Evolutionary conservation across 352 stramenopile species (phyloP), one percentile per base, ranked within the genome.

Genomic region (Aphanomyces cochlioides): DNA sequence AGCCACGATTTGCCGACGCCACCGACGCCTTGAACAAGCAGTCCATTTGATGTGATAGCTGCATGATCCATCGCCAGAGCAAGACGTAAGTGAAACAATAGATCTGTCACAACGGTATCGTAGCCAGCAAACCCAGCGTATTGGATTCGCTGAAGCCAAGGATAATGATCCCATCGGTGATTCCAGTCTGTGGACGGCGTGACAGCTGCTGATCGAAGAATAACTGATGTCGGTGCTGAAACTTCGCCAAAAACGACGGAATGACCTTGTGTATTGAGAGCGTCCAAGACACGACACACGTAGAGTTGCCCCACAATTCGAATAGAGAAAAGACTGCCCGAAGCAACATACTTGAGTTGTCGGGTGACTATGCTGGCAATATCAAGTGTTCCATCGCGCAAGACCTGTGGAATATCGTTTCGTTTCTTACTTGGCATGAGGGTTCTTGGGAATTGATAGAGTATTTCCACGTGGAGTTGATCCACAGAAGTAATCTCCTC

Each of bases 1-100:
- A 77, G 74, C 1, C 85, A 67, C 19, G 86, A 85, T 64, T 92
- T 93, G 48, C 86, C 86, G 12, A 89, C 80, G 19, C 86, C 86
- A 53, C 77, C 60, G n/a, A 84, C 83, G 41, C 86, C 86, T 37
- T 80, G 80, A 13, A 90, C 73, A 17, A 93, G 73, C 13, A 92
- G 34, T 0, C 86, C 84, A 21, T 87, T 77, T 21, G 79, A 84
- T 5, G 74, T 66, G 7, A 82, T 77, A 5, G 76, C 59, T 1
- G 74, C 72, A 38, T 68, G 38, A 1, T 28, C 48, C 19, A 40
- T 28, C 15, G 66, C 19, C 47, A 87, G 36, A 8, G 82, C 72
- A 13, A 92, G 73, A 17, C 78, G 77, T 6, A 89, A 59, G 40
- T 88, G 82, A 8, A 93, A 76, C 48, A 90, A 60, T 36, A 82